Conservation (phyloP, 176 grass and related monocot genomes). For the Urochloa ruziziensis region DNA sequence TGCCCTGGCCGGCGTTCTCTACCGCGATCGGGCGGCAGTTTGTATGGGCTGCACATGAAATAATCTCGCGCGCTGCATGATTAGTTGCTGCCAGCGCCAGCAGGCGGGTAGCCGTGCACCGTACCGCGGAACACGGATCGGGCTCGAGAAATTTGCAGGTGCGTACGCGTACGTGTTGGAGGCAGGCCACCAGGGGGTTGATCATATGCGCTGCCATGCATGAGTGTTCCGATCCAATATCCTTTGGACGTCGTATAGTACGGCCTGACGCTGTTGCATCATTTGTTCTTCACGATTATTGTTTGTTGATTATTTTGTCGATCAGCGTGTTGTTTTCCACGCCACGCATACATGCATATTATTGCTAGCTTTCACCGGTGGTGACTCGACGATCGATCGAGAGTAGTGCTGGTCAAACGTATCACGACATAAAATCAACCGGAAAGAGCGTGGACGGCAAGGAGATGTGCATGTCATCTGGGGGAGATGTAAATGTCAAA, state of each 20-base stretch:
- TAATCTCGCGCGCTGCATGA: too few species aligned
- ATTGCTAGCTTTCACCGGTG: neutral
- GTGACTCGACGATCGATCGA: neutral
- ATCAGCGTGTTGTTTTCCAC: neutral
- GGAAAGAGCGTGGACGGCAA: constrained; percentile 16
- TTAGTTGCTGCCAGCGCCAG: neutral
- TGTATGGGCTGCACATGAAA: constrained; percentile 8
- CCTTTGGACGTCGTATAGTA: too few species aligned
- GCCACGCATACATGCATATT: neutral
- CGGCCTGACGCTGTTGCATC: too few species aligned
- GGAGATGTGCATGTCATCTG: neutral
- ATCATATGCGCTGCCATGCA: neutral
- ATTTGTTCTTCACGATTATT: neutral
- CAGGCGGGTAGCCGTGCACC: neutral
- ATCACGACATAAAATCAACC: neutral
- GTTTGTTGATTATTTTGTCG: neutral
- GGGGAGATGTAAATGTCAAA: neutral
- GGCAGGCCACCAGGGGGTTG: neutral
- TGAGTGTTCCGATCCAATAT: too few species aligned
- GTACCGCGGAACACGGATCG: neutral
- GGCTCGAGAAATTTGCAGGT: neutral
- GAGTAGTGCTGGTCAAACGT: neutral
- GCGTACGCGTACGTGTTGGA: neutral
- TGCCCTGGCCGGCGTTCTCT: neutral
- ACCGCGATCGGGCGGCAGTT: neutral